Conservation (phyloP, 1,284 basidiomycete genomes). For the Apiotrichum laibachii region DNA sequence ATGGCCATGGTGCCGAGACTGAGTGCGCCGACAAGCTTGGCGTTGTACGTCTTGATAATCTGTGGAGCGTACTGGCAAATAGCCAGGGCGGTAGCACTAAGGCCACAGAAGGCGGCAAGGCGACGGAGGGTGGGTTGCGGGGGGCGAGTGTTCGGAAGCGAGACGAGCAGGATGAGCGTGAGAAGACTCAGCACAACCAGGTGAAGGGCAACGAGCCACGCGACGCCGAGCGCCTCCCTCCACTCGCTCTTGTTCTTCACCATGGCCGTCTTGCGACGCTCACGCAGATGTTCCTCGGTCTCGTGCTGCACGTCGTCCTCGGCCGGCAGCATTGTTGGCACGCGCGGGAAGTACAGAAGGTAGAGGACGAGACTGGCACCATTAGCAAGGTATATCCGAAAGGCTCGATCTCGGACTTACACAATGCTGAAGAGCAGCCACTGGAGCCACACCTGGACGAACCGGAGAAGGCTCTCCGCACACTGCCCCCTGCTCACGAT, state of each 20-base stretch:
- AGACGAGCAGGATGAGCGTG: slow-evolving; percentile 47
- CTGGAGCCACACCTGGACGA: slow-evolving; percentile 77
- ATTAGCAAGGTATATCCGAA: neutral
- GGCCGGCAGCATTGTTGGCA: slow-evolving; percentile 31
- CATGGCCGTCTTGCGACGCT: neutral
- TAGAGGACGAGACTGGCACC: slow-evolving; percentile 75
- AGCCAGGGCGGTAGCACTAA: slow-evolving; percentile 75
- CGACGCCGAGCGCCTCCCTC: slow-evolving; percentile 68
- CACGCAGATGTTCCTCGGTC: neutral
- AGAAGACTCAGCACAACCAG: slow-evolving; percentile 52
- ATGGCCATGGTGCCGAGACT: slow-evolving; percentile 91
- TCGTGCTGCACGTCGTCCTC: slow-evolving; percentile 45
- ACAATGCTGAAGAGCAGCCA: slow-evolving; percentile 84
- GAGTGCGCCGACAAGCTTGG: slow-evolving; percentile 82
- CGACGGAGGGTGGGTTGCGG: slow-evolving; percentile 55
- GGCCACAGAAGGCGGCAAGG: slow-evolving; percentile 84
- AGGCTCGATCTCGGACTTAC: slow-evolving; percentile 55
- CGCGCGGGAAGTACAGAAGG: slow-evolving; percentile 84
- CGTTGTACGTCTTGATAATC: slow-evolving; percentile 71
- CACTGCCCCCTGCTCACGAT: slow-evolving; percentile 63
- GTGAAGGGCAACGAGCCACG: slow-evolving; percentile 69
- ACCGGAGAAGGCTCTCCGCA: slow-evolving; percentile 75
- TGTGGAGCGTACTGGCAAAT: slow-evolving; percentile 86
- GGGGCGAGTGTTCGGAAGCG: slow-evolving; percentile 49
- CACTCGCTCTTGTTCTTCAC: slow-evolving; percentile 61